A percentile compares a stretch with the other conserved stretches of the same genome.
Evolutionary conservation across 116 monocot species (phyloP).

Genomic region (Posidonia oceanica): DNA sequence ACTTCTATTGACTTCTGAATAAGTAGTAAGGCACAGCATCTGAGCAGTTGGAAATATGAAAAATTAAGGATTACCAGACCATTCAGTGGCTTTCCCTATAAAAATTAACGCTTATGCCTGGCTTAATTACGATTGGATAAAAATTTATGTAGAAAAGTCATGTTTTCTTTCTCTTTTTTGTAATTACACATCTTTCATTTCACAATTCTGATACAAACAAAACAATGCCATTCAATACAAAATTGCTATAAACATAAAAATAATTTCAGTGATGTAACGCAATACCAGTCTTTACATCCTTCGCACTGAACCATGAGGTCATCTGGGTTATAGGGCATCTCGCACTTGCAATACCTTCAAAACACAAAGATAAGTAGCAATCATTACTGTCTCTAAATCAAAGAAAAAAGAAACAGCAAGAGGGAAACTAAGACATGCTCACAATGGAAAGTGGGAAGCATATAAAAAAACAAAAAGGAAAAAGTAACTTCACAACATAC

Average conservation of each 20-base stretch:
- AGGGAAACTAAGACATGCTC: not conserved
- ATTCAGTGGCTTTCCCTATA: too few species aligned
- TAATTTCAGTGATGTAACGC: not conserved
- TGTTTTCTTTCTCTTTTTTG: too few species aligned
- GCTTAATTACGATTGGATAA: too few species aligned
- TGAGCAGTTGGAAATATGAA: too few species aligned
- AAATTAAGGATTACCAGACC: too few species aligned
- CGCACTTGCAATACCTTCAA: slow-evolving; percentile 41
- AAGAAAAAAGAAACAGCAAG: not conserved
- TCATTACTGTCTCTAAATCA: not conserved
- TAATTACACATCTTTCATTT: too few species aligned
- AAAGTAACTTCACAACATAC: slow-evolving; percentile 11
- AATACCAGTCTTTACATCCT: slow-evolving; percentile 41
- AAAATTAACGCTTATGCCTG: too few species aligned
- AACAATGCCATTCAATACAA: too few species aligned
- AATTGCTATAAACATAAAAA: not conserved
- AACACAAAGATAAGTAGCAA: not conserved
- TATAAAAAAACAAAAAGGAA: not conserved
- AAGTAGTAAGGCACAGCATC: too few species aligned
- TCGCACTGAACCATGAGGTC: slow-evolving; percentile 44
- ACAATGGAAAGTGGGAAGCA: not conserved
- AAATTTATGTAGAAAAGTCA: too few species aligned
- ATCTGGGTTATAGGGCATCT: slow-evolving; percentile 43
- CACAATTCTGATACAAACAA: too few species aligned
- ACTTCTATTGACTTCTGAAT: too few species aligned